A percentile compares a stretch with the other conserved stretches of the same genome.
Evolutionary conservation across 371 early-diverging fungal genomes (phyloP).

Genomic region (Apophysomyces variabilis): DNA sequence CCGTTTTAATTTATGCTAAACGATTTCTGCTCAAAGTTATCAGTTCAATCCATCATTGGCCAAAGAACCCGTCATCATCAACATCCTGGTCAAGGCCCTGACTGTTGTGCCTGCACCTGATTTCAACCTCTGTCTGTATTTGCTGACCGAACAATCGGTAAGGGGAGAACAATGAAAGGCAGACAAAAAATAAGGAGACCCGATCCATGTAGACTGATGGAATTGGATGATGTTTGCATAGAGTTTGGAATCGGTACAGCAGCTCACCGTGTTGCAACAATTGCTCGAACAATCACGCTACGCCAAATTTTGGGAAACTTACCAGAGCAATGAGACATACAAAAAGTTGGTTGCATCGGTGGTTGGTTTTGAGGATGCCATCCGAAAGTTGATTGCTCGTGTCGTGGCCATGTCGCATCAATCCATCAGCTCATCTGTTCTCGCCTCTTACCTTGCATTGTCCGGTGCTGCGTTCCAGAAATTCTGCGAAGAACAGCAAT

Average conservation of each 20-base stretch:
- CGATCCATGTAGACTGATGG: no score
- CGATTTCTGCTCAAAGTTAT: constrained; percentile 49
- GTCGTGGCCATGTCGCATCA: constrained; percentile 83
- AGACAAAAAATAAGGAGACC: no score
- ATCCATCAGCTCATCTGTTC: constrained; percentile 62
- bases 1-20: background rate
- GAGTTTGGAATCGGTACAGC: constrained; percentile 61
- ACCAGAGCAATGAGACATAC: constrained; percentile 51
- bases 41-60: constrained; percentile 87
- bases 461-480: constrained; percentile 66
- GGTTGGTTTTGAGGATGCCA: constrained; percentile 73
- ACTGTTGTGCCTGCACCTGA: constrained; percentile 87
- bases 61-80: constrained; percentile 72
- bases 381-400: constrained; percentile 75
- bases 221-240: constrained; percentile 17
- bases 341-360: constrained; percentile 66
- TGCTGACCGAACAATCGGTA: constrained; percentile 78
- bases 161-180: constrained; percentile 8
- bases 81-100: constrained; percentile 82
- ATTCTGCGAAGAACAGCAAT: constrained; percentile 67
- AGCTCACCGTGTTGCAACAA: constrained; percentile 76
- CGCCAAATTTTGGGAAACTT: constrained; percentile 79
- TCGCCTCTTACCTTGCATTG: constrained; percentile 72
- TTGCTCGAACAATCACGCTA: constrained; percentile 81
- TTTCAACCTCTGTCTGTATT: constrained; percentile 87